phyloP scores from a whole-genome alignment of 164 flowering plant species.

The Liquidambar formosana region DNA sequence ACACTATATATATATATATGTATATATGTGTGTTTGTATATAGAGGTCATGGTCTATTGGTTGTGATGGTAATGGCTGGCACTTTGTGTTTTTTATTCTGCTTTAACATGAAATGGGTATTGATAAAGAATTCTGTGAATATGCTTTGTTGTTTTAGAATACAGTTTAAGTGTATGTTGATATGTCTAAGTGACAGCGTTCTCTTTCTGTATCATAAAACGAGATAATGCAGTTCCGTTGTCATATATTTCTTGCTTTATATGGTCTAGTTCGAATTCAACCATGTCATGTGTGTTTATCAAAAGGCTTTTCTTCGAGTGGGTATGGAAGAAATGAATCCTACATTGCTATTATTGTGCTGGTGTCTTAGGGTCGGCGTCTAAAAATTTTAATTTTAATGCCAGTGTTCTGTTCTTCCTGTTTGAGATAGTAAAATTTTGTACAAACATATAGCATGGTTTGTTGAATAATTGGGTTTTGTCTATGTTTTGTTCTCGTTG shows the following conservation, averaged over 20 bases:
- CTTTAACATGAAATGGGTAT: constrained; percentile 1
- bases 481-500: neutral
- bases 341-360: neutral
- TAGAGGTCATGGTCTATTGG: constrained; percentile 19
- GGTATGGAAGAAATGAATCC: neutral
- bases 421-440: neutral
- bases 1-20: neutral
- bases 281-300: neutral
- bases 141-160: constrained; percentile 2
- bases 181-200: constrained; percentile 35
- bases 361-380: neutral
- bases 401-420: constrained; percentile 13
- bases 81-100: constrained; percentile 12
- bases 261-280: neutral
- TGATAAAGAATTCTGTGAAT: neutral
- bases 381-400: neutral
- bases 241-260: neutral
- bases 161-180: constrained; percentile 43
- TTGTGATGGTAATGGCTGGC: constrained; percentile 18
- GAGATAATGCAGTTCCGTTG: constrained; percentile 2
- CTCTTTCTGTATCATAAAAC: neutral
- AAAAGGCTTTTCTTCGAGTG: neutral
- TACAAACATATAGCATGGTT: neutral
- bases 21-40: neutral
- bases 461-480: neutral